Evolutionary conservation across 2,329 filamentous ascomycete species (phyloP).

Genomic region (Phaeosphaeria sp.): DNA sequence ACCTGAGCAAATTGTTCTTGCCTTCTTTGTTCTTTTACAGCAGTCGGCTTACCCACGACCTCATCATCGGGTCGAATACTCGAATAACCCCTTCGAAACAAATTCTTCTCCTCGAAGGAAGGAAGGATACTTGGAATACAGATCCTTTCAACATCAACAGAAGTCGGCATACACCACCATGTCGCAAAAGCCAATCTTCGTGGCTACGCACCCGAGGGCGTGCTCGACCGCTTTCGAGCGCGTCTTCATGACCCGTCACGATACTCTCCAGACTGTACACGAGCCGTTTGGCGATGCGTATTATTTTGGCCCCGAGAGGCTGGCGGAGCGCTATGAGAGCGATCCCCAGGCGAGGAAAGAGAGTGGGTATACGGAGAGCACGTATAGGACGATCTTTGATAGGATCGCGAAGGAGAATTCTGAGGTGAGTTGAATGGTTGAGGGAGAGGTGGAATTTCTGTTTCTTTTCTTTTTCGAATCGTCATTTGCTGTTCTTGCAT

Average conservation of each 20-base stretch:
- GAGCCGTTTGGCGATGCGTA: slow-evolving; percentile 98
- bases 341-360: slow-evolving; percentile 63
- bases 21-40: not conserved
- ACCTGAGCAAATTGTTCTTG: slow-evolving; percentile 27
- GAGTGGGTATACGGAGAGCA: slow-evolving; percentile 73
- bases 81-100: no score
- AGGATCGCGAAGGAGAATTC: slow-evolving; percentile 73
- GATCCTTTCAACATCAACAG: slow-evolving; percentile 24
- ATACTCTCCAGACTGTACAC: slow-evolving; percentile 83
- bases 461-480: not conserved
- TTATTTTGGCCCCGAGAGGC: slow-evolving; percentile 91
- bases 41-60: no score
- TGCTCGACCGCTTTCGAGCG: slow-evolving; percentile 98
- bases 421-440: slow-evolving; percentile 68
- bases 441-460: not conserved
- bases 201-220: slow-evolving; percentile 90
- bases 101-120: no score
- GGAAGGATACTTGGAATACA: slow-evolving; percentile 24
- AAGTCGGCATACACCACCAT: slow-evolving; percentile 53
- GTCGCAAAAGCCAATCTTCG: slow-evolving; percentile 84
- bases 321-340: slow-evolving; percentile 78
- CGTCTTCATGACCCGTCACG: slow-evolving; percentile 94
- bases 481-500: slow-evolving; percentile 3
- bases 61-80: no score
- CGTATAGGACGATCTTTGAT: slow-evolving; percentile 79